phyloP scores from a whole-genome alignment of 108 stramenopile species.

The Nitzschia palea region DNA sequence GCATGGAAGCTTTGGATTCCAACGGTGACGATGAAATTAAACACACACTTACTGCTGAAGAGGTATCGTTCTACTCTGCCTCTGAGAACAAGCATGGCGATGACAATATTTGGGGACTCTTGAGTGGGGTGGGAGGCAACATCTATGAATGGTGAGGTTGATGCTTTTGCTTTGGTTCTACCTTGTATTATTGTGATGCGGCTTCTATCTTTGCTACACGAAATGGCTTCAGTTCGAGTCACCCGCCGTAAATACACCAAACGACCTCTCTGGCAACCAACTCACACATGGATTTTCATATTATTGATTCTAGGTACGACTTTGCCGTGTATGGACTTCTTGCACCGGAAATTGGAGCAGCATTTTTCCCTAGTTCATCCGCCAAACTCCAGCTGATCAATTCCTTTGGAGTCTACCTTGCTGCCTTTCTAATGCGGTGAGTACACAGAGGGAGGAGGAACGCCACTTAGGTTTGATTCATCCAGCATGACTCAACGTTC shows the following conservation, averaged over 20 bases:
- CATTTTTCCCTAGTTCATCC: slow-evolving; percentile 77
- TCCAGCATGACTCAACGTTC: background rate
- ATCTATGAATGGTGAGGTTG: slow-evolving; percentile 68
- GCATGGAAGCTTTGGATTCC: slow-evolving; percentile 26
- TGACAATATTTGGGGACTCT: slow-evolving; percentile 75
- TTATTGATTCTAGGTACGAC: slow-evolving; percentile 82
- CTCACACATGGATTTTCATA: too few species aligned
- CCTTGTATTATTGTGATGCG: too few species aligned
- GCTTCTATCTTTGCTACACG: too few species aligned
- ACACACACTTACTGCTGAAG: slow-evolving; percentile 48
- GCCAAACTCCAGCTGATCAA: slow-evolving; percentile 59
- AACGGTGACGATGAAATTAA: slow-evolving; percentile 4
- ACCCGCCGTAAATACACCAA: too few species aligned
- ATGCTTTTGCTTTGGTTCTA: too few species aligned
- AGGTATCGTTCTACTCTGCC: slow-evolving; percentile 52
- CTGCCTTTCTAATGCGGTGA: slow-evolving; percentile 77
- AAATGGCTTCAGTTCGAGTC: too few species aligned
- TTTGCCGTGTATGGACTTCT: slow-evolving; percentile 87
- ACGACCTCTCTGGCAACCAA: too few species aligned
- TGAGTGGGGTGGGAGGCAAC: slow-evolving; percentile 67
- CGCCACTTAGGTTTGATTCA: slow-evolving; percentile 39
- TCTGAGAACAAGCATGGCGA: slow-evolving; percentile 59
- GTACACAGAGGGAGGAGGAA: slow-evolving; percentile 36
- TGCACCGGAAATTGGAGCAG: slow-evolving; percentile 68
- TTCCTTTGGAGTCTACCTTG: slow-evolving; percentile 85